Evolutionary conservation across 164 flowering plant genomes (phyloP).

Genomic region (Berberis thunbergii): DNA sequence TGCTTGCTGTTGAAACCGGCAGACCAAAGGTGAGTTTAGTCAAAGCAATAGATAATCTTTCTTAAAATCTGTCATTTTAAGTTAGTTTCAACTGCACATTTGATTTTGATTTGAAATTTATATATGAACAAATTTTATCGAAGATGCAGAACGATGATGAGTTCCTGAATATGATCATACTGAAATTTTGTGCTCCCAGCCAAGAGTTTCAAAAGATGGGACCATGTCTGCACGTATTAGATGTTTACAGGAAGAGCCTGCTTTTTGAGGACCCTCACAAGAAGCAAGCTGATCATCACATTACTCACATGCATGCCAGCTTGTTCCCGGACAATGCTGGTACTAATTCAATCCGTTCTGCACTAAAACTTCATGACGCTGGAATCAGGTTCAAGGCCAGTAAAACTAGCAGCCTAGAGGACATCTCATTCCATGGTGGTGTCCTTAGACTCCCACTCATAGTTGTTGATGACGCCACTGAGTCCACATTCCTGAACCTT

Average conservation of each 20-base stretch:
- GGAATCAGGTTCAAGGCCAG: constrained; percentile 40
- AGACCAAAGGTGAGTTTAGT: constrained; percentile 9
- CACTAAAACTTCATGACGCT: constrained; percentile 41
- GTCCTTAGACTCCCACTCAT: constrained; percentile 38
- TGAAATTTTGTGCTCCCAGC: constrained; percentile 22
- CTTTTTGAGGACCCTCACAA: constrained; percentile 11
- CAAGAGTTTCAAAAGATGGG: constrained; percentile 10
- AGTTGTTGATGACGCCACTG: constrained; percentile 40
- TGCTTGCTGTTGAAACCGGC: constrained; percentile 23
- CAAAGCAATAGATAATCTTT: no score
- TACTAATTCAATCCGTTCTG: constrained; percentile 12
- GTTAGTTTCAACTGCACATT: no score
- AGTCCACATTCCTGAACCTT: constrained; percentile 42
- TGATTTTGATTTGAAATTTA: no score
- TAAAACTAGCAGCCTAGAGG: constrained; percentile 27
- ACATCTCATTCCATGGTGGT: constrained; percentile 32
- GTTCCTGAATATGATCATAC: constrained; percentile 22
- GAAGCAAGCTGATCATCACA: no score
- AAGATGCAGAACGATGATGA: constrained; percentile 10
- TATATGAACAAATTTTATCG: no score
- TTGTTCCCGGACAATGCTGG: constrained; percentile 8
- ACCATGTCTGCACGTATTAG: constrained; percentile 31
- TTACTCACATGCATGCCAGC: neutral
- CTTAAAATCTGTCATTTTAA: no score
- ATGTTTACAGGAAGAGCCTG: constrained; percentile 28